Percentiles rank a stretch among this genome's conserved stretches.
phyloP scores from a whole-genome alignment of 1,284 basidiomycete genomes.

The Microbotryum lychnidis-dioicae region DNA sequence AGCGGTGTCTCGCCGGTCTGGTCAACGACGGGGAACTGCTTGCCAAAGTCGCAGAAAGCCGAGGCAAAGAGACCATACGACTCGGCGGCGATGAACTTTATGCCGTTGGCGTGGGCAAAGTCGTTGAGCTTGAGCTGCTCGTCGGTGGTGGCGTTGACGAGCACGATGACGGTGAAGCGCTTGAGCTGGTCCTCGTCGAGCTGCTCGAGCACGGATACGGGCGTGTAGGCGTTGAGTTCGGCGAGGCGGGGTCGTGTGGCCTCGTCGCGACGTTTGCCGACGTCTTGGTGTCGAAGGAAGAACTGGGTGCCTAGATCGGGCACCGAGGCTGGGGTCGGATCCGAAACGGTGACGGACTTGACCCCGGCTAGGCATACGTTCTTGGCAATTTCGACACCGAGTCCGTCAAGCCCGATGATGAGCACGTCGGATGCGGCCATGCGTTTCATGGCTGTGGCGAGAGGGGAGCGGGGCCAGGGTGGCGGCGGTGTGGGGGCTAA shows the following conservation, averaged over 20 bases:
- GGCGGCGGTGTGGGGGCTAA: neutral
- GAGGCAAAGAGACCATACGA: constrained; percentile 90
- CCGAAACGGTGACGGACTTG: constrained; percentile 93
- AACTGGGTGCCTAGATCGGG: constrained; percentile 94
- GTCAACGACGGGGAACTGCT: constrained; percentile 89
- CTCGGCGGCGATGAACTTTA: constrained; percentile 87
- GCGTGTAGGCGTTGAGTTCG: constrained; percentile 94
- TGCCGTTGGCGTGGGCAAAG: constrained; percentile 77
- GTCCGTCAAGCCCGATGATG: constrained; percentile 83
- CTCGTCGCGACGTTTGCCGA: constrained; percentile 78
- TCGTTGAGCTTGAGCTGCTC: constrained; percentile 94
- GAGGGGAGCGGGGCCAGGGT: neutral
- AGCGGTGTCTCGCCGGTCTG: constrained; percentile 90
- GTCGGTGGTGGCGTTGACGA: constrained; percentile 65
- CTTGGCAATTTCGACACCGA: constrained; percentile 98
- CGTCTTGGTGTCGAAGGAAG: constrained; percentile 80
- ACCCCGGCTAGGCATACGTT: constrained; percentile 93
- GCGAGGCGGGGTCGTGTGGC: constrained; percentile 83
- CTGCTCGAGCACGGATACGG: constrained; percentile 68
- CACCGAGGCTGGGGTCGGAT: constrained; percentile 77
- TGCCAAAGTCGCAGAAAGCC: constrained; percentile 94
- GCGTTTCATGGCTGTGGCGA: constrained; percentile 78
- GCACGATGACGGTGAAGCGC: constrained; percentile 69
- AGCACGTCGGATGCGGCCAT: constrained; percentile 97
- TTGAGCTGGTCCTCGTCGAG: constrained; percentile 70